Conservation (phyloP, 495 filamentous ascomycete species). For the Talaromyces borbonicus region DNA sequence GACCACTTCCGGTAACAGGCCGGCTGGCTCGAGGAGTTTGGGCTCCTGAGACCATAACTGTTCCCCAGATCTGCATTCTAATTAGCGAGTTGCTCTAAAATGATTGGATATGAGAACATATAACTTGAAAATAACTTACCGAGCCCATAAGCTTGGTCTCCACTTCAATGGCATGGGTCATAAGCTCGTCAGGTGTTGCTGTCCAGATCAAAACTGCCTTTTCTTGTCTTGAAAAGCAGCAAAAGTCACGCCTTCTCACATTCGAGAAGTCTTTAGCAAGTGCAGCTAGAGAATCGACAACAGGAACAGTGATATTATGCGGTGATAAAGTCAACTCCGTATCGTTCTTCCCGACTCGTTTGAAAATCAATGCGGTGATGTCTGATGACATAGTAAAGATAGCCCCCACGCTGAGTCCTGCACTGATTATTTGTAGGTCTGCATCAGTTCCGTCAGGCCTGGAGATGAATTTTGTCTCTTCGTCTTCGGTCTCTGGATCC, state of each 20-base stretch:
- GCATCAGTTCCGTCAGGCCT: conserved; percentile 3
- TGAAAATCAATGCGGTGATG: conserved; percentile 21
- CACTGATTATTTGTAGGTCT: conserved; percentile 14
- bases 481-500: conserved; percentile 2
- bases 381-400: conserved; percentile 31
- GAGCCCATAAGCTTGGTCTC: conserved; percentile 23
- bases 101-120: not conserved
- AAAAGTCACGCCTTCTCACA: conserved; percentile 17
- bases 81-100: not conserved
- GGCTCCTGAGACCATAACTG: conserved; percentile 1
- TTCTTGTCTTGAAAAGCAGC: conserved; percentile 23
- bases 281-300: conserved; percentile 21
- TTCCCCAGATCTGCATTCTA: conserved; percentile 6
- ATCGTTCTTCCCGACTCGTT: conserved; percentile 21
- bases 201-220: conserved; percentile 27
- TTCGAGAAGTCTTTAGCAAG: conserved; percentile 10
- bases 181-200: conserved; percentile 22
- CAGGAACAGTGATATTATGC: conserved; percentile 17
- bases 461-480: conserved; percentile 7
- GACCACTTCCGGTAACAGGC: conserved; percentile 3
- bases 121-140: conserved; percentile 9
- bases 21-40: conserved; percentile 13
- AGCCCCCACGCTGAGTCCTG: conserved; percentile 16
- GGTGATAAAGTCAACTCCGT: conserved; percentile 20
- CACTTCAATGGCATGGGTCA: conserved; percentile 23